These are phyloP conservation scores for Saxophila tyrrhenica DNA, from an alignment of 495 filamentous ascomycete species.

Conservation along the genomic window DNA sequence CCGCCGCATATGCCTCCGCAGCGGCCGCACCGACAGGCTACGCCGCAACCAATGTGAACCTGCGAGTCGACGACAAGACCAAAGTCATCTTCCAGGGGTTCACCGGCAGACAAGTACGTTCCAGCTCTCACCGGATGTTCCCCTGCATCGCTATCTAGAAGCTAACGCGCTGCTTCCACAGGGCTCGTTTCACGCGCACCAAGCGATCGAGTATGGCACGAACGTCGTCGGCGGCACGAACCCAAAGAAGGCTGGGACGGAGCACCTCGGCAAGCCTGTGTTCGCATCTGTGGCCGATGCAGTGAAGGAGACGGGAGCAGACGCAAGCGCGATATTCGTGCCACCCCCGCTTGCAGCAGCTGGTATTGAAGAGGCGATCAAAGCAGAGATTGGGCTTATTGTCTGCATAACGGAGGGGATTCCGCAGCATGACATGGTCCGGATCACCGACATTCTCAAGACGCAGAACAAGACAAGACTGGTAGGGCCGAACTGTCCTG, in stretches of 20 bases:
- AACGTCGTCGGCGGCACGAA: constrained; percentile 97
- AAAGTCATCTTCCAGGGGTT: constrained; percentile 96
- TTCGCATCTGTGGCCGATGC: constrained; percentile 84
- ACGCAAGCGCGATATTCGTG: constrained; percentile 91
- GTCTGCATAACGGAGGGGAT: constrained; percentile 99
- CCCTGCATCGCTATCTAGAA: neutral
- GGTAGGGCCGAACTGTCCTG: constrained; percentile 96
- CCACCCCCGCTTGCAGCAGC: constrained; percentile 88
- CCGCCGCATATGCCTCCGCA: constrained; percentile 57
- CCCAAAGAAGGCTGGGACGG: constrained; percentile 90
- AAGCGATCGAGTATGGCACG: constrained; percentile 86
- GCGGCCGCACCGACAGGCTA: constrained; percentile 47
- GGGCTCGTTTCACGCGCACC: constrained; percentile 84
- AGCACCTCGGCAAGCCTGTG: constrained; percentile 84
- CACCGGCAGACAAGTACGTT: constrained; percentile 98
- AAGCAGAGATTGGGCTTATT: constrained; percentile 80
- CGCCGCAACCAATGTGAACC: constrained; percentile 71
- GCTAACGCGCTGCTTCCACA: neutral
- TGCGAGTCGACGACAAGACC: constrained; percentile 84
- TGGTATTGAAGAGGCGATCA: constrained; percentile 94
- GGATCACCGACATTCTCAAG: constrained; percentile 96
- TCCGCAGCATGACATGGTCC: constrained; percentile 98
- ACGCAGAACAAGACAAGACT: constrained; percentile 93
- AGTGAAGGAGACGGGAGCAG: constrained; percentile 81
- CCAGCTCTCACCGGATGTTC: constrained; percentile 3